Evolutionary conservation across 2,329 filamentous ascomycete genomes (phyloP).

Genomic region (Plenodomus biglobosus): DNA sequence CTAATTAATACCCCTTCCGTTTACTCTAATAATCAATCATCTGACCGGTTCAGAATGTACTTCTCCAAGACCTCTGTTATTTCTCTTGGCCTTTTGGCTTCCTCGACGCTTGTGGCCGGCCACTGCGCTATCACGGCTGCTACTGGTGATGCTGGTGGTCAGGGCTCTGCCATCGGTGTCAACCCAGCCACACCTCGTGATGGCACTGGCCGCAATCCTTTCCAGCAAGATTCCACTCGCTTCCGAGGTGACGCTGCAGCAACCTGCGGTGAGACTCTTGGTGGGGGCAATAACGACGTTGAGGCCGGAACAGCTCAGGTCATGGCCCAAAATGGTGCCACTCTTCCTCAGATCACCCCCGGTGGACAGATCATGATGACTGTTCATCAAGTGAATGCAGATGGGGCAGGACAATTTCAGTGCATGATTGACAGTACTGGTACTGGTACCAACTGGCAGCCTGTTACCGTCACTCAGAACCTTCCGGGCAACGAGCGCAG

Average conservation of each 20-base stretch:
- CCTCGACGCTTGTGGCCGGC: slow-evolving; percentile 59
- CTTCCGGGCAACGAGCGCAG: slow-evolving; percentile 56
- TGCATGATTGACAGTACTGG: slow-evolving; percentile 66
- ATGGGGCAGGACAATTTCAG: slow-evolving; percentile 61
- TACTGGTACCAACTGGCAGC: slow-evolving; percentile 56
- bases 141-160: slow-evolving; percentile 60
- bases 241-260: slow-evolving; percentile 58
- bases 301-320: slow-evolving; percentile 60
- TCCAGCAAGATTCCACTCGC: slow-evolving; percentile 65
- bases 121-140: slow-evolving; percentile 64
- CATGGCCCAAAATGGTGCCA: slow-evolving; percentile 58
- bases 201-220: slow-evolving; percentile 61
- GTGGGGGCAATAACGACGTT: slow-evolving; percentile 58
- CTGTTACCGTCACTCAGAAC: slow-evolving; percentile 58
- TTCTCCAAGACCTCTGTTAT: slow-evolving; percentile 44
- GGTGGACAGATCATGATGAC: slow-evolving; percentile 64
- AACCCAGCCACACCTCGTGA: slow-evolving; percentile 62
- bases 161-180: slow-evolving; percentile 55
- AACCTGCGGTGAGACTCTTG: slow-evolving; percentile 61
- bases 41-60: slow-evolving; percentile 49
- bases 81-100: slow-evolving; percentile 55
- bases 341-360: slow-evolving; percentile 60
- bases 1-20: slow-evolving; percentile 25
- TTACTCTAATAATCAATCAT: slow-evolving; percentile 28
- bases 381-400: slow-evolving; percentile 67